These are phyloP conservation scores for Suhomyces prunicola DNA, from an alignment of 805 yeast genomes.

Conservation along the genomic window DNA sequence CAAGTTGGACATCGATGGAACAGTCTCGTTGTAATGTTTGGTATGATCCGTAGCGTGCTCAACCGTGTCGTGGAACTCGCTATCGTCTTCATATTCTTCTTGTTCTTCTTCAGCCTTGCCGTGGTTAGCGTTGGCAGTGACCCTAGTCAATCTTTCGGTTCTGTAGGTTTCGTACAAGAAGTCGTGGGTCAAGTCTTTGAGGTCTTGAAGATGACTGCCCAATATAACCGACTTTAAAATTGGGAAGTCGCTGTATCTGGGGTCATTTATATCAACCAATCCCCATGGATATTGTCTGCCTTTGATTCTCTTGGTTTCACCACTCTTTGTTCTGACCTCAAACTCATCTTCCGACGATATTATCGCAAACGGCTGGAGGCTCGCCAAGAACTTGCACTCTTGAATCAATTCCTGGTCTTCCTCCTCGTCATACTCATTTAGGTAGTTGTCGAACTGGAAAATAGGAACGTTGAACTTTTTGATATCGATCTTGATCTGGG, in stretches of 20 bases:
- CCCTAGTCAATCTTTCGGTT: constrained; percentile 68
- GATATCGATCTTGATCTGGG: constrained; percentile 58
- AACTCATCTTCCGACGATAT: constrained; percentile 60
- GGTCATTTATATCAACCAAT: constrained; percentile 50
- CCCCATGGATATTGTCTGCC: constrained; percentile 82
- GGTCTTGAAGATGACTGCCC: constrained; percentile 80
- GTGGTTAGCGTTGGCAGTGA: constrained; percentile 36
- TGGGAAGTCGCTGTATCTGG: constrained; percentile 52
- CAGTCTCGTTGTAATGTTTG: constrained; percentile 9
- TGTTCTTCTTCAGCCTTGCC: constrained; percentile 6
- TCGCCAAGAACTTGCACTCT: constrained; percentile 60
- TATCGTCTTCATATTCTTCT: constrained; percentile 20
- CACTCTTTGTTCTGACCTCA: constrained; percentile 40
- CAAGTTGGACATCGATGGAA: constrained; percentile 61
- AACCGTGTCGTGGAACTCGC: constrained; percentile 21
- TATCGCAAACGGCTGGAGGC: constrained; percentile 73
- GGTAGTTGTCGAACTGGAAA: constrained; percentile 62
- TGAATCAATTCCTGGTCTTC: constrained; percentile 74
- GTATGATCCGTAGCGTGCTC: constrained; percentile 14
- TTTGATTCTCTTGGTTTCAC: constrained; percentile 42
- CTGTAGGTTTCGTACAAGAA: constrained; percentile 75
- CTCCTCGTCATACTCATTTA: constrained; percentile 57
- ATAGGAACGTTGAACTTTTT: constrained; percentile 68
- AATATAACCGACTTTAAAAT: constrained; percentile 65
- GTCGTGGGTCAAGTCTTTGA: constrained; percentile 77